phyloP scores from a whole-genome alignment of 495 filamentous ascomycete genomes.

The Aspergillus nidulans region DNA sequence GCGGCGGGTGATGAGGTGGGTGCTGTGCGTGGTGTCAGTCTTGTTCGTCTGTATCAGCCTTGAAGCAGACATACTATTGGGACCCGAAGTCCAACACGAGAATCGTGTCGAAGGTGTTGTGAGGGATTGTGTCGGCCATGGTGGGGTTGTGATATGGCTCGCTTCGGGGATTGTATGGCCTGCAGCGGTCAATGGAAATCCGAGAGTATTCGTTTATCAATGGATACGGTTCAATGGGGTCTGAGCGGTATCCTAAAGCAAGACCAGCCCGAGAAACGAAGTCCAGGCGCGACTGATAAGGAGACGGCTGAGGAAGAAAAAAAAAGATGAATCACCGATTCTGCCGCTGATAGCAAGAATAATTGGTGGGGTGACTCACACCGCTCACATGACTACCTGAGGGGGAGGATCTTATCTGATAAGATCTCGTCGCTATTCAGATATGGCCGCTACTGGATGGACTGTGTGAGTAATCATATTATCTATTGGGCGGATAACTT shows the following conservation, averaged over 20 bases:
- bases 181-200: neutral
- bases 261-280: conserved; percentile 7
- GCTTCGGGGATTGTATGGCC: neutral
- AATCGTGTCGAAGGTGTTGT: conserved; percentile 61
- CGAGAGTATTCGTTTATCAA: neutral
- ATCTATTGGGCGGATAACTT: too few relatives aligned
- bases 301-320: conserved; percentile 10
- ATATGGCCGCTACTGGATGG: too few relatives aligned
- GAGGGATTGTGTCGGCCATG: conserved; percentile 36
- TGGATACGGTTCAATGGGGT: neutral
- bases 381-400: conserved; percentile 17
- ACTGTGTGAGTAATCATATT: too few relatives aligned
- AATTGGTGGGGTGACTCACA: conserved; percentile 6
- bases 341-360: conserved; percentile 9
- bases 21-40: neutral
- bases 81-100: conserved; percentile 63
- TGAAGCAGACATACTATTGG: conserved; percentile 20
- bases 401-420: conserved; percentile 20
- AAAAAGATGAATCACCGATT: conserved; percentile 4
- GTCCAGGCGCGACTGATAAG: conserved; percentile 10
- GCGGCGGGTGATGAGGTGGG: conserved; percentile 63
- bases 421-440: neutral
- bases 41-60: neutral
- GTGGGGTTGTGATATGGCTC: conserved; percentile 4
- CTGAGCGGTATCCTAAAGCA: neutral